Evolutionary conservation across 2,329 filamentous ascomycete genomes (phyloP).

Genomic region (Penicillium griseofulvum): DNA sequence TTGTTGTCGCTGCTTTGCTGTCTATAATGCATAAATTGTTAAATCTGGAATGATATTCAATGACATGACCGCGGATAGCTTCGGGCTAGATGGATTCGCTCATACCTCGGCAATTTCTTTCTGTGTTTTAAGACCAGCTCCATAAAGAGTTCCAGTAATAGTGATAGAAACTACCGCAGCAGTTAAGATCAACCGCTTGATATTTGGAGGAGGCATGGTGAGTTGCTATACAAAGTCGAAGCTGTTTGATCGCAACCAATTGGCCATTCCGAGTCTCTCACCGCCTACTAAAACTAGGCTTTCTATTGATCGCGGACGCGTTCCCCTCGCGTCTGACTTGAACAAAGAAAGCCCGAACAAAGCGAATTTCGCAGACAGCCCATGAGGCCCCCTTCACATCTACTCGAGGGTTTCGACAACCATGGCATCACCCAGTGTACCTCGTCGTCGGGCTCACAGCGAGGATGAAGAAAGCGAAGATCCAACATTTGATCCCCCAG

Average conservation of each 20-base stretch:
- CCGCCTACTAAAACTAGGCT: conserved; percentile 24
- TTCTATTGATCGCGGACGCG: conserved; percentile 29
- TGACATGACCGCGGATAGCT: neutral
- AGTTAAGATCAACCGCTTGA: conserved; percentile 54
- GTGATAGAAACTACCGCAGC: conserved; percentile 56
- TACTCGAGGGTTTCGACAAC: conserved; percentile 5
- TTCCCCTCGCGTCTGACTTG: conserved; percentile 18
- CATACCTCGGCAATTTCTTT: conserved; percentile 53
- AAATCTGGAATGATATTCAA: neutral
- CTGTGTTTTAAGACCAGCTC: conserved; percentile 57
- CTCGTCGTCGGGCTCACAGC: conserved; percentile 30
- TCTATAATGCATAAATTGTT: conserved; percentile 29
- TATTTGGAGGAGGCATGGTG: conserved; percentile 33
- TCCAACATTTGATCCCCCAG: conserved; percentile 21
- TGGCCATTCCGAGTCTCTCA: conserved; percentile 13
- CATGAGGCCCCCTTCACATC: conserved; percentile 3
- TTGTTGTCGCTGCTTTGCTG: conserved; percentile 48
- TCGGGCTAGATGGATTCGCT: neutral
- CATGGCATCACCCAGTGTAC: conserved; percentile 29
- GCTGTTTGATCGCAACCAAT: conserved; percentile 5
- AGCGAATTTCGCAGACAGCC: conserved; percentile 1
- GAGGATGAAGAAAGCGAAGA: conserved; percentile 29
- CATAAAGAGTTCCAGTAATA: conserved; percentile 58
- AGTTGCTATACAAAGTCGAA: conserved; percentile 1
- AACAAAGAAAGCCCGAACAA: conserved; percentile 7